phyloP scores from a whole-genome alignment of 108 stramenopile genomes.

The Cylindrotheca closterium region DNA sequence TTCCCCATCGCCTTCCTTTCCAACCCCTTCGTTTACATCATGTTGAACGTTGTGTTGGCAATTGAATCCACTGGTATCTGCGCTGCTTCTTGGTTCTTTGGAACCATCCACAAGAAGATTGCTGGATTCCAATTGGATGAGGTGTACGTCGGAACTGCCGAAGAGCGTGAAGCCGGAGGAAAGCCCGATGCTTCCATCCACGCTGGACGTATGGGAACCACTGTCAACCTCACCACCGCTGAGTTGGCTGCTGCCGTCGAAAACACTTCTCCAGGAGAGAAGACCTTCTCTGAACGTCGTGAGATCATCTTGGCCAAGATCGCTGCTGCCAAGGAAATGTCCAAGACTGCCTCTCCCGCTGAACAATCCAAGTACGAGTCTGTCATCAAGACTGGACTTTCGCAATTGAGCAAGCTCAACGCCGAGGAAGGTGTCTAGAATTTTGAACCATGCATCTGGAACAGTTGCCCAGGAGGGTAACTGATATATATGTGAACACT shows the following conservation, averaged over 20 bases:
- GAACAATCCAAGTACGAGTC: neutral
- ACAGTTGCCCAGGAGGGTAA: neutral
- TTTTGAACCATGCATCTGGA: neutral
- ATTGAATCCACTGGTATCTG: slow-evolving; percentile 65
- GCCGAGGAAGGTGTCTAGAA: neutral
- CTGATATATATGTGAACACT: no score
- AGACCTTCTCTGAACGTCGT: slow-evolving; percentile 8
- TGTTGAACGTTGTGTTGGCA: slow-evolving; percentile 43
- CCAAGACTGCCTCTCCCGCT: neutral
- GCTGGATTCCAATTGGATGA: slow-evolving; percentile 58
- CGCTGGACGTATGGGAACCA: neutral
- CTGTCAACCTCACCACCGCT: slow-evolving; percentile 11
- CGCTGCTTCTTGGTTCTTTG: slow-evolving; percentile 67
- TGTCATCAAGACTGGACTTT: neutral
- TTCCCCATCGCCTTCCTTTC: slow-evolving; percentile 67
- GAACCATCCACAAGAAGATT: slow-evolving; percentile 38
- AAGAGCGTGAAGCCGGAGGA: slow-evolving; percentile 45
- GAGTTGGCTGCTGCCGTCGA: neutral
- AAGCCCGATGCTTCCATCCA: slow-evolving; percentile 21
- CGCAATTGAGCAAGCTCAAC: neutral
- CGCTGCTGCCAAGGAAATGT: neutral
- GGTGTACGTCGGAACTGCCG: slow-evolving; percentile 62
- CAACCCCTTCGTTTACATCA: slow-evolving; percentile 56
- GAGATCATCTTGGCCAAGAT: slow-evolving; percentile 12
- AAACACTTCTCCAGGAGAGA: neutral